phyloP scores from a whole-genome alignment of 331 rosid genomes.

The Malus hybrid region DNA sequence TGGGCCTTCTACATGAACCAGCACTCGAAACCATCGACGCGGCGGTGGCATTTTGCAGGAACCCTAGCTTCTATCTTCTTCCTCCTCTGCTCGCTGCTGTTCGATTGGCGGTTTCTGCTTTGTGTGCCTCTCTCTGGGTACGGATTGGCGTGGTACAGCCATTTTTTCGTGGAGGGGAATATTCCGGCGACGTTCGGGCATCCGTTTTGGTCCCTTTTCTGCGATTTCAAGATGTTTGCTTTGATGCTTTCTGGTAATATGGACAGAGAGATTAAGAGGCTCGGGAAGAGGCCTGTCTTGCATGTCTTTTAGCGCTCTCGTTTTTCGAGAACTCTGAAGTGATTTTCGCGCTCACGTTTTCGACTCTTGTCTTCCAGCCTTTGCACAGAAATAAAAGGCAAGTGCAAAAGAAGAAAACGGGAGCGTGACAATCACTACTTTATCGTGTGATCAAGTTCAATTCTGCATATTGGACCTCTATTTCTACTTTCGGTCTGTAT shows the following conservation, averaged over 20 bases:
- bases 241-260: slow-evolving; percentile 85
- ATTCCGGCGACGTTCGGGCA: slow-evolving; percentile 82
- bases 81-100: slow-evolving; percentile 44
- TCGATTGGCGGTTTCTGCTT: slow-evolving; percentile 79
- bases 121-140: slow-evolving; percentile 75
- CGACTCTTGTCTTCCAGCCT: no score
- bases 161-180: slow-evolving; percentile 86
- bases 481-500: background rate
- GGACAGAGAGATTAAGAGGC: slow-evolving; percentile 99
- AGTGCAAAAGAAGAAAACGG: no score
- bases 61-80: slow-evolving; percentile 52
- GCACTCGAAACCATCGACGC: slow-evolving; percentile 73
- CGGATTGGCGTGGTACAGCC: slow-evolving; percentile 97
- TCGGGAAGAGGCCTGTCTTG: slow-evolving; percentile 89
- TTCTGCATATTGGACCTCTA: background rate
- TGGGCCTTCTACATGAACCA: slow-evolving; percentile 81
- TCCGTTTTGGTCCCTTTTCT: slow-evolving; percentile 87
- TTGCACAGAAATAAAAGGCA: no score
- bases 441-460: no score
- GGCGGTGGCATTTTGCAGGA: slow-evolving; percentile 92
- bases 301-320: slow-evolving; percentile 43
- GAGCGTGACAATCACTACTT: no score
- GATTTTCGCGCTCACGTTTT: no score
- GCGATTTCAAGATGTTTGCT: slow-evolving; percentile 89
- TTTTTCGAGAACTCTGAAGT: no score